phyloP scores from a whole-genome alignment of 345 rosid genomes.

The Salix viminalis region DNA sequence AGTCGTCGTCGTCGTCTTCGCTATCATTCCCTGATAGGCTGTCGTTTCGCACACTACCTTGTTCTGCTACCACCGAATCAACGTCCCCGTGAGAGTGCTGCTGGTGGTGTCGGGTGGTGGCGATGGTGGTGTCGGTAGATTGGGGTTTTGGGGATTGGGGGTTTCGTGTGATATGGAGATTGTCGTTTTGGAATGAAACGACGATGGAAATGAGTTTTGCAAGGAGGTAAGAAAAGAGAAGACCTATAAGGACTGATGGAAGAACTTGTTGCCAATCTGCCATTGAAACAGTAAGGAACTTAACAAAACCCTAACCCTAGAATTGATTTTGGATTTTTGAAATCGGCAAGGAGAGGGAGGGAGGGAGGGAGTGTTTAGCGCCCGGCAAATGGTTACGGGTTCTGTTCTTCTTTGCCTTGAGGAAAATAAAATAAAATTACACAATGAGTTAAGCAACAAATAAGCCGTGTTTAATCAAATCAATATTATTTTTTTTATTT shows the following conservation, averaged over 20 bases:
- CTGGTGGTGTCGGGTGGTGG: not conserved
- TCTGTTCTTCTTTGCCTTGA: too few relatives aligned
- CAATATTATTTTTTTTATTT: too few relatives aligned
- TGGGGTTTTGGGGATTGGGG: constrained; percentile 16
- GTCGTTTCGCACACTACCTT: constrained; percentile 68
- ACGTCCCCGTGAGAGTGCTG: constrained; percentile 23
- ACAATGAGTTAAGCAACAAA: too few relatives aligned
- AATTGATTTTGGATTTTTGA: not conserved
- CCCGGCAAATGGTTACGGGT: not conserved
- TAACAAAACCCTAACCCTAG: constrained; percentile 21
- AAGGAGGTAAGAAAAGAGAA: constrained; percentile 76
- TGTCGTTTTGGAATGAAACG: constrained; percentile 74
- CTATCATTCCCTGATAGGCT: constrained; percentile 40
- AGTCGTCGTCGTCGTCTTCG: constrained; percentile 54
- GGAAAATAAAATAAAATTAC: too few relatives aligned
- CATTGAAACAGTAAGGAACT: constrained; percentile 24
- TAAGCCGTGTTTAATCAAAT: too few relatives aligned
- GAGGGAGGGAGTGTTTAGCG: not conserved
- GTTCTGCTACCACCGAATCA: constrained; percentile 67
- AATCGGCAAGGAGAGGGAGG: not conserved
- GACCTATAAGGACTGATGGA: constrained; percentile 71
- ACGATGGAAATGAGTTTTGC: constrained; percentile 90
- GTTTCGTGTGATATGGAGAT: constrained; percentile 52
- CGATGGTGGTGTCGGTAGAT: not conserved
- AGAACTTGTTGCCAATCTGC: constrained; percentile 74